phyloP scores from a whole-genome alignment of 768 basidiomycete species.

The Infundibulicybe gibba region DNA sequence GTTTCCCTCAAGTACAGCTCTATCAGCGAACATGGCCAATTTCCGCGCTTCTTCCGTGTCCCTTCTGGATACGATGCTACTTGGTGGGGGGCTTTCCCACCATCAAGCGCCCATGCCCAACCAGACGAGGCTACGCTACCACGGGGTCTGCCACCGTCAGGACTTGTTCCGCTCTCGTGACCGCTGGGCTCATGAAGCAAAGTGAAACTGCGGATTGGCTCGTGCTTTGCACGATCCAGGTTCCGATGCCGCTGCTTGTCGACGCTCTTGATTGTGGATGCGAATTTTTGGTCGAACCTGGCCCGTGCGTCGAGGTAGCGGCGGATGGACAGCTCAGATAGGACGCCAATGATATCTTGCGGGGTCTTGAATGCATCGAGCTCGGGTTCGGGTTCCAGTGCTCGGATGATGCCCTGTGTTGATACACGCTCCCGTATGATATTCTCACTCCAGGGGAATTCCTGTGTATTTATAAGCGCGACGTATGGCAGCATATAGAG shows the following conservation, averaged over 20 bases:
- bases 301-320: constrained; percentile 69
- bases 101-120: constrained; percentile 86
- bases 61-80: constrained; percentile 84
- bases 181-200: constrained; percentile 37
- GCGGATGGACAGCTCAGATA: constrained; percentile 71
- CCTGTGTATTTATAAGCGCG: constrained; percentile 19
- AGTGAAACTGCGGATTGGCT: constrained; percentile 51
- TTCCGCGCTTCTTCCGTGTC: constrained; percentile 80
- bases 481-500: background rate
- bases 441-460: constrained; percentile 37
- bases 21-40: constrained; percentile 73
- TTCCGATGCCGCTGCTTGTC: constrained; percentile 67
- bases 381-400: constrained; percentile 69
- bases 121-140: constrained; percentile 40
- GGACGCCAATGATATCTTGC: constrained; percentile 59
- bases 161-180: constrained; percentile 19
- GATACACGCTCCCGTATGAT: constrained; percentile 95
- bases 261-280: constrained; percentile 48
- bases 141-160: constrained; percentile 26
- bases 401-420: constrained; percentile 75
- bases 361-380: constrained; percentile 67
- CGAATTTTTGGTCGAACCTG: constrained; percentile 67
- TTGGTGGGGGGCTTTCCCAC: constrained; percentile 83
- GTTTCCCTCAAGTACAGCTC: constrained; percentile 56
- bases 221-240: constrained; percentile 59